Evolutionary conservation across 2,329 filamentous ascomycete species (phyloP), one percentile per base, ranked within the genome.

Genomic region (Emergomyces orientalis): DNA sequence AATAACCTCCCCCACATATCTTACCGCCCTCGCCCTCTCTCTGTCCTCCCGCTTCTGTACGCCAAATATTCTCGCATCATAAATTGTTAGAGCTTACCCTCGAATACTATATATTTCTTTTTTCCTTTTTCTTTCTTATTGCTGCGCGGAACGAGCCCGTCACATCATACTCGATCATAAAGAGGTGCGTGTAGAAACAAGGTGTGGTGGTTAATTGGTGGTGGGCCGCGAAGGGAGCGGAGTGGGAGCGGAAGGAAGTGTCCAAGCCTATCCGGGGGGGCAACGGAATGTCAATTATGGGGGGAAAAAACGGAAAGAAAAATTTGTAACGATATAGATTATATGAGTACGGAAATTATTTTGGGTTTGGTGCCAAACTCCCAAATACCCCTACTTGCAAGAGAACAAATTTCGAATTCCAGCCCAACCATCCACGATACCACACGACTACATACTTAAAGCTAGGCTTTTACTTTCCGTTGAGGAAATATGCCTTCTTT

Each of bases 51-150:
- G 11, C 27, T 13, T 34, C 22, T 60, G 32, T 60, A 59, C 43
- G 34, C n/a, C 59, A 49, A 52, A 32, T 22, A 54, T 32, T 60
- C 22, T 52, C 56, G 56, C 56, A 59, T 41, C n/a, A 22, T 56
- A 56, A 25, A 41, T 39, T 49, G 11, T 56, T 56, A 56, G 54
- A 56, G 7, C 14, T 34, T 54, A 8, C 32, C 54, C 34, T 34
- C 11, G 34, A 56, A 56, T 56, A 27, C 34, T 34, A 32, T 19
- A 11, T 5, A 14, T n/a, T 55, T 55, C 6, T 55, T 56, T 25
- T 5, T 9, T 14, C 13, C n/a, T 25, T 22, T 22, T 22, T 39
- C 19, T 56, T 56, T 41, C 30, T 13, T 27, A 30, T n/a, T 19
- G 25, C 5, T 54, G 51, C 6, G 6, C 11, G 22, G n/a, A 56